phyloP scores from a whole-genome alignment of 345 rosid genomes.

The Euphorbia pulcherrima region DNA sequence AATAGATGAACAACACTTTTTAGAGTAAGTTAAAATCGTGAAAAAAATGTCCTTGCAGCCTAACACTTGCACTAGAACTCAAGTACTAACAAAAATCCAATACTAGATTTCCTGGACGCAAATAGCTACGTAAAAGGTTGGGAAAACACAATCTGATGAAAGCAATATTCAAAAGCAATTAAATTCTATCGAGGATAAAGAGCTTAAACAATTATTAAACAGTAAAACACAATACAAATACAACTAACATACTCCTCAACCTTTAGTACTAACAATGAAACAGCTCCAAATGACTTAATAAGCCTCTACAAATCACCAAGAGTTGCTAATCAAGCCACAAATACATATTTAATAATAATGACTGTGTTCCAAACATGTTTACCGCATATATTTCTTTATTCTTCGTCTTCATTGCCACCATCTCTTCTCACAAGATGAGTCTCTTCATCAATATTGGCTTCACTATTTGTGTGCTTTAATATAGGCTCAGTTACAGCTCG shows the following conservation, averaged over 20 bases:
- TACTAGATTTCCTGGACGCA: not conserved
- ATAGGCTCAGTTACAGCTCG: slow-evolving; percentile 35
- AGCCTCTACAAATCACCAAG: slow-evolving; percentile 13
- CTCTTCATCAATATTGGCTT: slow-evolving; percentile 34
- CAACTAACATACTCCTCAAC: not conserved
- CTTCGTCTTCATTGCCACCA: slow-evolving; percentile 34
- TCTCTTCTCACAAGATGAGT: slow-evolving; percentile 14
- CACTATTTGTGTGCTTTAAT: slow-evolving; percentile 33
- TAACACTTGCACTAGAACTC: no score
- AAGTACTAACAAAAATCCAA: no score
- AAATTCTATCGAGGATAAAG: not conserved
- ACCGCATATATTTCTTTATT: slow-evolving; percentile 34
- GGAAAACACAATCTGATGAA: not conserved
- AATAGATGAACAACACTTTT: no score
- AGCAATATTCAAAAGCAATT: not conserved
- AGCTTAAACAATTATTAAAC: not conserved
- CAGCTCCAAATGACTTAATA: slow-evolving; percentile 9
- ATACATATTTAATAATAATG: slow-evolving; percentile 13
- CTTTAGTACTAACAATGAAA: not conserved
- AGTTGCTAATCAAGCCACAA: slow-evolving; percentile 10
- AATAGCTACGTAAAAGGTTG: not conserved
- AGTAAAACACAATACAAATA: not conserved
- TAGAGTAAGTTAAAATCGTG: no score
- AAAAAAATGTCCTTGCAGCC: no score
- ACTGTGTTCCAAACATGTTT: slow-evolving; percentile 45